phyloP scores from a whole-genome alignment of 306 rosid species.

The Pachyrhizus erosus region DNA sequence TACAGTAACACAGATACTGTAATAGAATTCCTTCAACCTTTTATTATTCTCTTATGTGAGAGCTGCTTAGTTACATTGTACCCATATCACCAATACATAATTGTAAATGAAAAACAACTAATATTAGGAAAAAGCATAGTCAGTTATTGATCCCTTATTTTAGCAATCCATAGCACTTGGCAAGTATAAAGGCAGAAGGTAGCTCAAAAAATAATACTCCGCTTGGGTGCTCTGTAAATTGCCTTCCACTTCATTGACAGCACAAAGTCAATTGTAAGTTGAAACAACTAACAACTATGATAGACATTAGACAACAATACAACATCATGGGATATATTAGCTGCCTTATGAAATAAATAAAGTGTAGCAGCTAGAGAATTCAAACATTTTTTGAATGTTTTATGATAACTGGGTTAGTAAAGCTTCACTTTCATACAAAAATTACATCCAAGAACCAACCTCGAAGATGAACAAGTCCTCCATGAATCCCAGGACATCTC shows the following conservation, averaged over 20 bases:
- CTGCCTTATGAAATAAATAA: slow-evolving; percentile 16
- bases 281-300: slow-evolving; percentile 9
- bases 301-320: neutral
- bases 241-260: neutral
- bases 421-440: slow-evolving; percentile 12
- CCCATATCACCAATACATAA: slow-evolving; percentile 9
- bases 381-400: neutral
- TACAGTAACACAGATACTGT: neutral
- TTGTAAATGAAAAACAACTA: slow-evolving; percentile 16
- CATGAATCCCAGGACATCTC: slow-evolving; percentile 92
- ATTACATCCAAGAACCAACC: slow-evolving; percentile 56
- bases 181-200: neutral
- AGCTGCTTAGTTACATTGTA: neutral
- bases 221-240: slow-evolving; percentile 1
- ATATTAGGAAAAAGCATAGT: slow-evolving; percentile 13
- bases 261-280: slow-evolving; percentile 15
- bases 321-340: neutral
- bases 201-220: neutral
- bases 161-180: slow-evolving; percentile 11
- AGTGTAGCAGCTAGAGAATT: neutral
- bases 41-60: neutral
- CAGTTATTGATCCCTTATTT: neutral
- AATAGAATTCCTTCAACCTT: slow-evolving; percentile 23
- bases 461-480: slow-evolving; percentile 83
- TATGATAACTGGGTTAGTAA: neutral